phyloP scores from a whole-genome alignment of 2,329 filamentous ascomycete genomes.

The Fusarium sarcochroum region DNA sequence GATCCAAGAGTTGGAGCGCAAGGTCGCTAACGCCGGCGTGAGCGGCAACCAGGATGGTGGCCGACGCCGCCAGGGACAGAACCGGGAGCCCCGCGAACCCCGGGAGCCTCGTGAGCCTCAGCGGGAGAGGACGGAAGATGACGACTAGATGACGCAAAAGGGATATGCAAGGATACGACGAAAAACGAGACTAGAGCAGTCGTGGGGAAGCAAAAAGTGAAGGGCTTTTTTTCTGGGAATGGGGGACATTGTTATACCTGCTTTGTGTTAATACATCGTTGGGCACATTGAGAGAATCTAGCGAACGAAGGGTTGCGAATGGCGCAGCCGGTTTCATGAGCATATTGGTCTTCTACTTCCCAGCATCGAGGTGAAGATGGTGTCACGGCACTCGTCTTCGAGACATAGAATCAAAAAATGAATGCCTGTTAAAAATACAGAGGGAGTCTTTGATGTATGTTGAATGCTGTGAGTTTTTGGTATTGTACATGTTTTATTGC shows the following conservation, averaged over 20 bases:
- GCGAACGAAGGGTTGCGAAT: constrained; percentile 53
- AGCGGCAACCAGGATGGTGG: constrained; percentile 52
- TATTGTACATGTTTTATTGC: constrained; percentile 27
- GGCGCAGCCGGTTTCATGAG: constrained; percentile 56
- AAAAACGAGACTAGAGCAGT: constrained; percentile 40
- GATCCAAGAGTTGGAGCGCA: constrained; percentile 78
- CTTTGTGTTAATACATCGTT: constrained; percentile 54
- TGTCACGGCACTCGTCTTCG: constrained; percentile 36
- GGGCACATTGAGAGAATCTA: constrained; percentile 46
- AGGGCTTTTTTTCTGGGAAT: constrained; percentile 37
- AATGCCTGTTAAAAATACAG: constrained; percentile 36
- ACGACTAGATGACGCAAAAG: constrained; percentile 61
- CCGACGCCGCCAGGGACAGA: constrained; percentile 53
- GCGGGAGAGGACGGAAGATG: constrained; percentile 68
- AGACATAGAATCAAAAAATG: constrained; percentile 40
- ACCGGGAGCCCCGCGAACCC: constrained; percentile 35
- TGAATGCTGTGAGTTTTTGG: constrained; percentile 2
- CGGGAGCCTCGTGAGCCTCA: constrained; percentile 40
- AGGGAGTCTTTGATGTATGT: background rate
- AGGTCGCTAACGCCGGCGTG: constrained; percentile 64
- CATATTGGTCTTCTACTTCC: constrained; percentile 51
- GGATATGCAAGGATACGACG: constrained; percentile 28
- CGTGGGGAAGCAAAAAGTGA: constrained; percentile 38
- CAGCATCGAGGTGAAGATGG: constrained; percentile 40
- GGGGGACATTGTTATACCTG: constrained; percentile 46